phyloP scores from a whole-genome alignment of 2,329 filamentous ascomycete species.

The Colletotrichum tropicicola region DNA sequence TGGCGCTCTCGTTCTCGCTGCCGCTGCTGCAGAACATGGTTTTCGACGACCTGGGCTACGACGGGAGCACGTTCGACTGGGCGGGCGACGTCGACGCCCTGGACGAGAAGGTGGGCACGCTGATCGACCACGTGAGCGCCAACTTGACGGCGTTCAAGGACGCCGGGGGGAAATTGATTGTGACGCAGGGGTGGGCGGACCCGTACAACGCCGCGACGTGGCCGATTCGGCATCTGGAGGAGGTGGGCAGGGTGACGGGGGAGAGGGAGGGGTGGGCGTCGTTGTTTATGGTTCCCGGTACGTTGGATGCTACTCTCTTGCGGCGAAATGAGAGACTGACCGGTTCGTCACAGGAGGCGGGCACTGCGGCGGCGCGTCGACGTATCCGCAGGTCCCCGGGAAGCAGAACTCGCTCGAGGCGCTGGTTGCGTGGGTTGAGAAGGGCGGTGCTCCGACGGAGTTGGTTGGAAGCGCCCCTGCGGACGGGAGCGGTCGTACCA shows the following conservation, averaged over 20 bases:
- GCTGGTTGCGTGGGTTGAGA: constrained; percentile 9
- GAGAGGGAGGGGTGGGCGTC: neutral
- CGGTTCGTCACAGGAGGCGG: neutral
- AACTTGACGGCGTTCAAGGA: constrained; percentile 11
- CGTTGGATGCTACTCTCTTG: neutral
- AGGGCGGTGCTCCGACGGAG: neutral
- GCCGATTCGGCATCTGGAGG: constrained; percentile 28
- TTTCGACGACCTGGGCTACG: constrained; percentile 5
- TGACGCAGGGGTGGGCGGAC: constrained; percentile 12
- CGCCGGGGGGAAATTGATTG: neutral
- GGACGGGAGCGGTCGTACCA: constrained; percentile 10
- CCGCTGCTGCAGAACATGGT: constrained; percentile 23
- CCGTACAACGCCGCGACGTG: constrained; percentile 17
- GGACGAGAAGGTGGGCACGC: constrained; percentile 4
- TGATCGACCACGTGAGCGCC: constrained; percentile 10
- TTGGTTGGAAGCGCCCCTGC: neutral
- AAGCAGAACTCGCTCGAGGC: constrained; percentile 12
- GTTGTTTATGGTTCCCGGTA: constrained; percentile 8
- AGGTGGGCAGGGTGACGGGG: constrained; percentile 40
- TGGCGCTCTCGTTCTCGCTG: constrained; percentile 16
- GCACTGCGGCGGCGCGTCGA: constrained; percentile 9
- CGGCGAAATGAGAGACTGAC: neutral
- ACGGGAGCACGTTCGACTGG: constrained; percentile 18
- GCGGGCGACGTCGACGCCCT: neutral
- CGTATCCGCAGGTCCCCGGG: constrained; percentile 8